Evolutionary conservation across 352 stramenopile species (phyloP), one percentile per base, ranked within the genome.

Genomic region (Globisporangium orthogonon): DNA sequence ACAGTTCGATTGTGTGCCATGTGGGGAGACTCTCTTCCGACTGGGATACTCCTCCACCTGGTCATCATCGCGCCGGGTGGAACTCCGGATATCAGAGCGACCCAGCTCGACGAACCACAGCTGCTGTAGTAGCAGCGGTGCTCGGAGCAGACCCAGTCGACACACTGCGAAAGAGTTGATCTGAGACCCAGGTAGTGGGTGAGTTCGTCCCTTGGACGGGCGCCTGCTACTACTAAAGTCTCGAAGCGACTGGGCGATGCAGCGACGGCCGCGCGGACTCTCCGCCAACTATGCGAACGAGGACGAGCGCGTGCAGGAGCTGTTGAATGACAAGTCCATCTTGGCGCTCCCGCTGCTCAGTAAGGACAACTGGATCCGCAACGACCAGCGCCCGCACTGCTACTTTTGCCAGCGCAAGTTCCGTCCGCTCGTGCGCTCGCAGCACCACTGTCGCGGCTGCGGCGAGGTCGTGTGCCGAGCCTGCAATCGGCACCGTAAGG

Each of bases 331-430:
- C 69, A 79, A 79, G 62, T 75, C 74, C 35, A 79, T 62, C 1
- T 60, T 89, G n/a, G 49, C 49, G 7, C 65, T 91, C 13, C 59
- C 56, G 4, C 62, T 91, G 9, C 52, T 89, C 23, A 67, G 65
- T n/a, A 79, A 78, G 40, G 70, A 85, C 54, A 87, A 89, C 55
- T 93, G 79, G 83, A 73, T 91, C 68, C 79, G 81, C 49, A 78
- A 84, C 44, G 76, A 88, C 7, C 65, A 82, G 44, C 78, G 80
- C 0, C 56, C 76, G 43, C 73, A 83, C 55, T 95, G 86, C 65
- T 89, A 84, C 57, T 92, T 86, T 58, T 95, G 86, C 50, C 68
- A 83, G 17, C 69, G 71, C 50, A 89, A 78, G 65, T 94, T 95
- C 55, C 78, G 73, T 2, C 73, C 82, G 0, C 91, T 95, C 47